Base-by-base conservation (phyloP, 2,329 filamentous ascomycete genomes). In the Waltergamsia citrina region DNA sequence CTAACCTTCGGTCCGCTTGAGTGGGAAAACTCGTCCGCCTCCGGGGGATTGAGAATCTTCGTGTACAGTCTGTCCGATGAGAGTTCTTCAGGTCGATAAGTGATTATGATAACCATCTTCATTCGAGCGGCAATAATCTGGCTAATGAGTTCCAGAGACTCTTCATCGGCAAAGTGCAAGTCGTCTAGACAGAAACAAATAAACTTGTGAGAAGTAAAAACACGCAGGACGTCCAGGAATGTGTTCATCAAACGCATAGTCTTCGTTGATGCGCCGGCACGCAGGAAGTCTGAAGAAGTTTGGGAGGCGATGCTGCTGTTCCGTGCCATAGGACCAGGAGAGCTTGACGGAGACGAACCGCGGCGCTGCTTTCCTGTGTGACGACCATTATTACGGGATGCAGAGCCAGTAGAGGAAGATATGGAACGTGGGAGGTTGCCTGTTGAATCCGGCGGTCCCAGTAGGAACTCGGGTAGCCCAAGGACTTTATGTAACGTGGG, bases 141-240 rank as follows among this genome's bases (percentile, higher is more conserved):
- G 12, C 80, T 73, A 25, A 95, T 80, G 34, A 95, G 65, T 38
- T 94, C 85, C 31, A 92, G 61, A 11, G 83, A 92, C 54, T 95
- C 90, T 18, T 82, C 75, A 50, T 95, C 90, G 6, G 87, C 86
- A 54, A 86, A 92, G 47, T 95, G 87, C 21, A 95, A 62, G 54
- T 95, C 90, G 49, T 95, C 90, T 19, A 95, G 60, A 46, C 80
- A 87, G 45, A 94, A 79, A 49, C 85, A 93, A 35, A 94, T 87
- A 47, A 94, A 78, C 47, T 88, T 92, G 52, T 88, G 79, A 15
- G 79, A 69, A 0, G 85, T 82, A 36, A 96, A 78, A 27, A 93
- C 74, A 34, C 85, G 75, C 33, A 95, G 57, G 8, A 94, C 81
- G 44, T 95, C 88, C 29, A 94, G 63, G 46, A 93, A 90, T 2